Percentiles rank a stretch among this genome's conserved stretches.
Evolutionary conservation across 2,329 filamentous ascomycete species (phyloP).

Genomic region (Venturia carpophila): DNA sequence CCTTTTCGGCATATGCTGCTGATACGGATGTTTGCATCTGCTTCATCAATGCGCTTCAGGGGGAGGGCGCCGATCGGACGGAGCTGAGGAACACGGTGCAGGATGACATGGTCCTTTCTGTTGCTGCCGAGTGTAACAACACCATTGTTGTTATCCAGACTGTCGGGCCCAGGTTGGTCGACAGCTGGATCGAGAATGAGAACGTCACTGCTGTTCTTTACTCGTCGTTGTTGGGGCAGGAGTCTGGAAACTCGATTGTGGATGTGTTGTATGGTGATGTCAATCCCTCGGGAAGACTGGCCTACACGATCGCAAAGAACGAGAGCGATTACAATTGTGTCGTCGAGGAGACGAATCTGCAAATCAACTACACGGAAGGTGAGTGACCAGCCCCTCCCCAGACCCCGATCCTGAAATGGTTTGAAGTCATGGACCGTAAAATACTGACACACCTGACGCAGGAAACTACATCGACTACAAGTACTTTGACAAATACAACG

Average conservation of each 20-base stretch:
- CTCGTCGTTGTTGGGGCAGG: conserved; percentile 79
- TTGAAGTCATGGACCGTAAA: background rate
- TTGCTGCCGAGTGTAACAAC: conserved; percentile 37
- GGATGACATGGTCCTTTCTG: conserved; percentile 69
- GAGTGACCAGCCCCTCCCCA: conserved; percentile 42
- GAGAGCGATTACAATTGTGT: conserved; percentile 67
- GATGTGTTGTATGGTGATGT: conserved; percentile 72
- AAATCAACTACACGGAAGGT: conserved; percentile 63
- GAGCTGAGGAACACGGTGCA: conserved; percentile 62
- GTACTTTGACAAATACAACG: conserved; percentile 16
- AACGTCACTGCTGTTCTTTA: conserved; percentile 71
- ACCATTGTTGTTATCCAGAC: conserved; percentile 35
- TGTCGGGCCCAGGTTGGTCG: conserved; percentile 32
- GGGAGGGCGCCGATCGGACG: conserved; percentile 69
- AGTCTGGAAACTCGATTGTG: conserved; percentile 72
- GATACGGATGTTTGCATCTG: conserved; percentile 75
- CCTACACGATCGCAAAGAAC: conserved; percentile 62
- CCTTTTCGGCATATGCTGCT: conserved; percentile 45
- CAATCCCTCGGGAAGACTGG: conserved; percentile 71
- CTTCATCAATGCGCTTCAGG: conserved; percentile 55
- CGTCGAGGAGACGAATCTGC: conserved; percentile 60
- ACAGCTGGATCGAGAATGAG: conserved; percentile 28
- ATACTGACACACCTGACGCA: background rate
- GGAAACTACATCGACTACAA: conserved; percentile 17
- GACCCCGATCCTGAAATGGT: background rate